Percentiles rank a stretch among this genome's conserved stretches.
Evolutionary conservation across 495 filamentous ascomycete species (phyloP).

Genomic region (Tuber indicum): DNA sequence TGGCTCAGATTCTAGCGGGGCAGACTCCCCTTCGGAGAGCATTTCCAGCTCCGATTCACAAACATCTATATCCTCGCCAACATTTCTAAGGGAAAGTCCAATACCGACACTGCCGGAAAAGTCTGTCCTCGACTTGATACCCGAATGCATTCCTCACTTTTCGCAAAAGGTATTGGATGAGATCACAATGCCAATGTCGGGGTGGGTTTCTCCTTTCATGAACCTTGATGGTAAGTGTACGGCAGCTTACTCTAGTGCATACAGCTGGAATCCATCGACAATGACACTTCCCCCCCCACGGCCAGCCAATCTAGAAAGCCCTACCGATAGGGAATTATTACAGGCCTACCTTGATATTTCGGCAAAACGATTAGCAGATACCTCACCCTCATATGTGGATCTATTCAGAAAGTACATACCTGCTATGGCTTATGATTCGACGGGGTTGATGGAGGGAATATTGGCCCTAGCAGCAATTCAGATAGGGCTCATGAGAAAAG

Average conservation of each 20-base stretch:
- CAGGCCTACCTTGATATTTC: constrained; percentile 33
- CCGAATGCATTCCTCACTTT: constrained; percentile 25
- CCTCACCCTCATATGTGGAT: constrained; percentile 37
- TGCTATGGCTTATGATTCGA: constrained; percentile 37
- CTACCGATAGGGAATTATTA: constrained; percentile 37
- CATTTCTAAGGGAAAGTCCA: constrained; percentile 16
- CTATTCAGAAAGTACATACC: constrained; percentile 38
- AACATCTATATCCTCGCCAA: constrained; percentile 27
- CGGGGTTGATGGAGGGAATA: constrained; percentile 39
- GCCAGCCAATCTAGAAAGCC: constrained; percentile 20
- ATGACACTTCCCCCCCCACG: constrained; percentile 32
- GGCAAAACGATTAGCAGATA: constrained; percentile 33
- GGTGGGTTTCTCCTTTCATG: constrained; percentile 14
- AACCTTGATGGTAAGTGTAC: neutral
- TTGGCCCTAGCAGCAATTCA: constrained; percentile 34
- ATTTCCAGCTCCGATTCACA: constrained; percentile 27
- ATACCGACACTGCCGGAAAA: constrained; percentile 26
- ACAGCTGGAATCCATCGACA: constrained; percentile 35
- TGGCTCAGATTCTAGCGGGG: constrained; percentile 31
- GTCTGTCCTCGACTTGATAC: constrained; percentile 21
- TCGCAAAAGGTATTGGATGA: constrained; percentile 23
- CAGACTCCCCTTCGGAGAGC: constrained; percentile 26
- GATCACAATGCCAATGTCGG: constrained; percentile 35
- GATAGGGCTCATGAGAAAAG: constrained; percentile 33
- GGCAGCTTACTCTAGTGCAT: constrained; percentile 23